Evolutionary conservation across 257 asterid species (phyloP).

Genomic region (Solanum lycopersicoides): DNA sequence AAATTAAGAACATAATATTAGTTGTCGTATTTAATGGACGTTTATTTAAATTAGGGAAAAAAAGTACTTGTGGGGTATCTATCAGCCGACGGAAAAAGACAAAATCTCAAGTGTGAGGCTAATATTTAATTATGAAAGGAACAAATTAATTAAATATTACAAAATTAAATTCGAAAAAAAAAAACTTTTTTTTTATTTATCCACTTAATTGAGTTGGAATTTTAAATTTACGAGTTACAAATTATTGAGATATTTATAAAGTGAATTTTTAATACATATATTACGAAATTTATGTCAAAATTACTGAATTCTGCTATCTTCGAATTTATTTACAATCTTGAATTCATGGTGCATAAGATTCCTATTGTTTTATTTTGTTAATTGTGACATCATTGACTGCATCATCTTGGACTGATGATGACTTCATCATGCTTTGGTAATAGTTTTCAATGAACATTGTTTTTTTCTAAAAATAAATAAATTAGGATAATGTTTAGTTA

Average conservation of each 20-base stretch:
- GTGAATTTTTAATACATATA: background rate
- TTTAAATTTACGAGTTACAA: background rate
- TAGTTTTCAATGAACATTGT: background rate
- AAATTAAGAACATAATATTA: too few relatives aligned
- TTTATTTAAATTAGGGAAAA: background rate
- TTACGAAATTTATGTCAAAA: too few relatives aligned
- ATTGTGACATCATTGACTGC: background rate
- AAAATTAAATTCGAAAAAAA: background rate
- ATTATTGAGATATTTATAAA: too few relatives aligned
- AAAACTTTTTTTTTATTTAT: too few relatives aligned
- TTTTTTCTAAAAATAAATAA: background rate
- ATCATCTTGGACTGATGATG: background rate
- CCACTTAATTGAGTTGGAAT: background rate
- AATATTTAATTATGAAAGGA: background rate
- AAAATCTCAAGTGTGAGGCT: background rate
- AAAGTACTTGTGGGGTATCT: background rate
- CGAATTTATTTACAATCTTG: background rate
- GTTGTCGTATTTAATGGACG: background rate
- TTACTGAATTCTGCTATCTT: too few relatives aligned
- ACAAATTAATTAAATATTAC: background rate
- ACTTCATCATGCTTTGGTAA: background rate
- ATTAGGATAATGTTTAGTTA: background rate
- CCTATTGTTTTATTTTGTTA: background rate
- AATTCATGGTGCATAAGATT: background rate
- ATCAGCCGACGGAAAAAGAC: conserved; percentile 1